A percentile compares a stretch with the other conserved stretches of the same genome.
These are phyloP conservation scores for Trifolium fragiferum DNA, from an alignment of 306 rosid species.

Conservation along the genomic window DNA sequence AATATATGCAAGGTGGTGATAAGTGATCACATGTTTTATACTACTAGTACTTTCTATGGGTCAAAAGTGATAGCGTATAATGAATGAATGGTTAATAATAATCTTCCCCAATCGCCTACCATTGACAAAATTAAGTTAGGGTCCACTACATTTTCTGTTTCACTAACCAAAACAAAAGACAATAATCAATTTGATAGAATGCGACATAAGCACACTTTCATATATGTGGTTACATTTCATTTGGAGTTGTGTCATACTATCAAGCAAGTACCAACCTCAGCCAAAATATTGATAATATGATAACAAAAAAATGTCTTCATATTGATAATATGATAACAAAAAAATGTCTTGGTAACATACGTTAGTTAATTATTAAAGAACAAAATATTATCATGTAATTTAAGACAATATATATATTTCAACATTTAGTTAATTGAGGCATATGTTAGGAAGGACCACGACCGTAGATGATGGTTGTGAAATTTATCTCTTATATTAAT, in stretches of 20 bases:
- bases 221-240: conserved; percentile 39
- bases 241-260: conserved; percentile 20
- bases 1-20: not conserved
- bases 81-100: conserved; percentile 25
- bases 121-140: conserved; percentile 8
- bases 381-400: too few species aligned
- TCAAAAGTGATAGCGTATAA: conserved; percentile 27
- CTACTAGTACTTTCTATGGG: not conserved
- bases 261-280: conserved; percentile 36
- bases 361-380: too few species aligned
- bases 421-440: too few species aligned
- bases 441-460: not conserved
- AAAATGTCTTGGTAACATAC: too few species aligned
- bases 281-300: not conserved
- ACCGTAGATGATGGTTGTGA: conserved; percentile 25
- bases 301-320: too few species aligned
- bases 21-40: not conserved
- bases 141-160: not conserved
- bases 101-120: conserved; percentile 23
- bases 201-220: conserved; percentile 2
- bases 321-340: too few species aligned
- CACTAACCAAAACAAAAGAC: conserved; percentile 21
- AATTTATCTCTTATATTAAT: not conserved
- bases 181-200: conserved; percentile 36
- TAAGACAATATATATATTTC: too few species aligned